Base-by-base conservation (phyloP, 1,284 basidiomycete species). In the Melanopsichium pennsylvanicum region DNA sequence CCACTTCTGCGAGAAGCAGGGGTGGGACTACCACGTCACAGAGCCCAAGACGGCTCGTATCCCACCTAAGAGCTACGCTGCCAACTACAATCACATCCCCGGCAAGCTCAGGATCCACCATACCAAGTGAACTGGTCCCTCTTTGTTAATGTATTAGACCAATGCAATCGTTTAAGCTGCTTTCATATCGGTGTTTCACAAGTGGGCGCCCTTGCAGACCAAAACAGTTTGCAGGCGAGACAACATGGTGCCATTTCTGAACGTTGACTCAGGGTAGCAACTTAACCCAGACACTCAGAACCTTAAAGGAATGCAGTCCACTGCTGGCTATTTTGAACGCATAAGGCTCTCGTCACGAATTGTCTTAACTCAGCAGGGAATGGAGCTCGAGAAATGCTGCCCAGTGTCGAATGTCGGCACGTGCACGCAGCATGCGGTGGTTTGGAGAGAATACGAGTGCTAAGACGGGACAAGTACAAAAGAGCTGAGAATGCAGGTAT, bases 31-130 rank as follows among this genome's bases (percentile, higher is more conserved):
- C 73, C 80, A 80, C 49, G 73, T 83, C 31, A 78, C 81, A 60
- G 76, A 82, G 69, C 82, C 82, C 16, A 78, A 83, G 54, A 55
- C 67, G n/a, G 72, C 80, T 10, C 80, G 82, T 47, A 83, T 83
- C 64, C 76, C 74, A 18, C 75, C 81, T 25, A 96, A 96, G 88
- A 91, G 90, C 81, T 96, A 95, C 78, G 69, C 75, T 22, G 82
- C 83, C 33, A 97, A 95, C 85, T 97, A 88, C 83, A 83, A 90
- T 26, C 92, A 97, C 84, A 87, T 87, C 51, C 88, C 92, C 3
- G 85, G 87, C 76, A 90, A 87, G 79, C 86, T 97, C 61, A 88
- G 94, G 56, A 91, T 96, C 75, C 84, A 87, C 82, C 90, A 91
- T 83, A 97, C 94, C 57, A 97, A 97, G 86, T 97, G 92, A 86